Base-by-base conservation (phyloP, 441 rosid genomes). In the Breynia disticha region DNA sequence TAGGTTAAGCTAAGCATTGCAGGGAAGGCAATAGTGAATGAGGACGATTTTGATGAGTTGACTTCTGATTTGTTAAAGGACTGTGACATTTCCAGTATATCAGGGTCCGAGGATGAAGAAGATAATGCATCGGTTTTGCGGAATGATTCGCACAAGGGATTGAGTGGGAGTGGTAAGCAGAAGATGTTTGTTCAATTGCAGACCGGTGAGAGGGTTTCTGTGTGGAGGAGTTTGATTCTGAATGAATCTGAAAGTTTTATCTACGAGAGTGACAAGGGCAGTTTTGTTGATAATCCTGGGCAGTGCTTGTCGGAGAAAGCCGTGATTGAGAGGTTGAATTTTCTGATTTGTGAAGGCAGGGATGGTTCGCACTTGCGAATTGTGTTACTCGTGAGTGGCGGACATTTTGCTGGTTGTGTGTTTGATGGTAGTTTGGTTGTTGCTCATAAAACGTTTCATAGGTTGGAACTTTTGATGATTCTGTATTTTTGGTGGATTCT, bases 91-190 rank as follows among this genome's bases (percentile, higher is more conserved):
- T 91, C 96, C 10, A 91, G 98, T 62, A 79, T 91, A 53, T 91
- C 98, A 20, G 98, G 98, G 48, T 91, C 96, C 5, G 98, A 91
- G 69, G 97, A 91, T 77, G 98, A 91, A 75, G 61, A 67, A 46
- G 91, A 82, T 11, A 59, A 54, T 15, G 77, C 67, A 57, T 32
- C 75, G 46, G 8, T 50, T 2, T 28, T 52, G 54, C 71, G 56
- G 11, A 51, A 56, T 62, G 75, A 71, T 71, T 47, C 41, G 5
- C 61, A 47, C 7, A 75, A 57, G 80, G 76, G 79, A 20, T 58
- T 46, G 16, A 54, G 46, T 57, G 75, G 48, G 47, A 69, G 63
- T 54, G 46, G 58, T 58, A 78, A 70, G 79, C 77, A 77, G 78
- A 91, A 88, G 62, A 57, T 91, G 7, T 84, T 78, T 62, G 32